Evolutionary conservation across 2,329 filamentous ascomycete species (phyloP).

Genomic region (Dothistroma pini): DNA sequence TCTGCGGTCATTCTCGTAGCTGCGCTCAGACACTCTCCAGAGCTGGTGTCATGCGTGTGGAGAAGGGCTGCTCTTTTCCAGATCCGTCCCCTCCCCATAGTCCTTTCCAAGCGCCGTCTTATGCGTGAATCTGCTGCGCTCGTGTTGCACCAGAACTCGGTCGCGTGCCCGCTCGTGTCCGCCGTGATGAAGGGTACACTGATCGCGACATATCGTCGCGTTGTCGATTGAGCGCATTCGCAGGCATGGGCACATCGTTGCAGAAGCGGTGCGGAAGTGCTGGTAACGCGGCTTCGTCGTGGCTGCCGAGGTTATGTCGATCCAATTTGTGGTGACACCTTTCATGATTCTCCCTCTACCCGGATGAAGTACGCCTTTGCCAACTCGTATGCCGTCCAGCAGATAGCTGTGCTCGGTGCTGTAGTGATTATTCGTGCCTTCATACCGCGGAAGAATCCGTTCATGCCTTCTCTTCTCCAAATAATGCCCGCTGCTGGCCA

Average conservation of each 20-base stretch:
- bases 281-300: neutral
- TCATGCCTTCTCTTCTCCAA: constrained; percentile 75
- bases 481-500: constrained; percentile 75
- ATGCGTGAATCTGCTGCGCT: neutral
- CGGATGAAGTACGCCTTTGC: constrained; percentile 64
- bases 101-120: neutral
- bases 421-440: constrained; percentile 89
- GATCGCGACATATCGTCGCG: neutral
- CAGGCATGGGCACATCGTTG: neutral
- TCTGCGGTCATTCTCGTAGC: neutral
- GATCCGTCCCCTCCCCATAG: neutral
- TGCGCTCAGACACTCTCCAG: neutral
- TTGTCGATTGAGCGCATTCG: neutral
- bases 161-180: neutral
- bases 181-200: neutral
- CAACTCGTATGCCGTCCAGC: constrained; percentile 78
- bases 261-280: neutral
- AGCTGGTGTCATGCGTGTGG: neutral
- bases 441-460: constrained; percentile 90
- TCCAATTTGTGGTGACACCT: neutral
- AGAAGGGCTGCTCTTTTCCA: neutral
- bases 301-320: neutral
- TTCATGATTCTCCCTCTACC: constrained; percentile 31
- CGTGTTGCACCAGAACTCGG: neutral
- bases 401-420: constrained; percentile 99